Base-by-base conservation (phyloP, 169 alveolate species). In the Plasmodium inui region DNA sequence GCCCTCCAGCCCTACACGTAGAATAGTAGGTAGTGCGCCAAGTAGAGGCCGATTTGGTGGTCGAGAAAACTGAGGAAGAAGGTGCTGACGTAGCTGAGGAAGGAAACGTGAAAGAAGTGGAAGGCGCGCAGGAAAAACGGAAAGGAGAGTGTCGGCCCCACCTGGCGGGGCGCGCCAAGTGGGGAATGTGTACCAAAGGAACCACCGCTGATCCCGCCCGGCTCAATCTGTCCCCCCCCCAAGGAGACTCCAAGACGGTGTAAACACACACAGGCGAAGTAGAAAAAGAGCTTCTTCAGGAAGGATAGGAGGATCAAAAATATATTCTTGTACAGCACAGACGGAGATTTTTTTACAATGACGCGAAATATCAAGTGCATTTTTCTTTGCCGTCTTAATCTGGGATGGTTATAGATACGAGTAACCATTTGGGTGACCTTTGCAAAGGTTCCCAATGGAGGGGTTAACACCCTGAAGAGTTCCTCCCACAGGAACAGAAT, bases 401-500 rank as follows among this genome's bases (percentile, higher is more conserved):
- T 19, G 19, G 30, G 9, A 85, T 74, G 14, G 14, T 46, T 74
- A 22, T 85, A 72, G n/a, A 85, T 74, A 26, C 55, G 74, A 28
- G 34, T 85, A 53, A 85, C 79, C 37, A 12, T 14, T n/a, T 14
- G 57, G 19, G 32, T 55, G n/a, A 30, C 14, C 1, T 32, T 50
- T 17, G 79, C 74, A n/a, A 61, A 85, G 41, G 53, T 30, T 0
- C 34, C 26, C 17, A 85, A 53, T 19, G 26, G 53, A 53, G 55
- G 74, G 57, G 74, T 85, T 74, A 74, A 19, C 39, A 85, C 61
- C 30, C 57, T 19, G 61, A 85, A 72, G 28, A 85, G 44, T 85
- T 85, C 84, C 61, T 85, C 93, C 44, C 93, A 85, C 80, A 85
- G 61, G 2, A 85, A 53, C 34, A 85, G 34, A 34, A 85, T 70